Conservation (phyloP, 305 asterid genomes). For the Solanum hybrid region DNA sequence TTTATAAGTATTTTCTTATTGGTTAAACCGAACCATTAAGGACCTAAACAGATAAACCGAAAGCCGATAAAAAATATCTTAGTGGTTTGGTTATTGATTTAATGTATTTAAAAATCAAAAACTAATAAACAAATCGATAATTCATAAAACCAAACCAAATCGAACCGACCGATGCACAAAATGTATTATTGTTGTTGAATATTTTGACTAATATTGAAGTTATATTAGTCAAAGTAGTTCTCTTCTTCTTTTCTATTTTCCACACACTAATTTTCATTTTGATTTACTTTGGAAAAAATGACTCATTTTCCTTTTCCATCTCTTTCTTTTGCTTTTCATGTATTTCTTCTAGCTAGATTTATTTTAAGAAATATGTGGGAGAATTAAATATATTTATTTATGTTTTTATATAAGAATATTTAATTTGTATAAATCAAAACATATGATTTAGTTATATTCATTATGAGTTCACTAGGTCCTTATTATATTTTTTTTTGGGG, state of each 20-base stretch:
- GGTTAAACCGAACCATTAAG: too few species aligned
- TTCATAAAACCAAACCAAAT: too few species aligned
- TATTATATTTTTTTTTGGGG: background rate
- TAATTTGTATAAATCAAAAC: background rate
- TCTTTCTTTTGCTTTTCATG: background rate
- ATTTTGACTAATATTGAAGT: background rate
- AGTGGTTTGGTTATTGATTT: too few species aligned
- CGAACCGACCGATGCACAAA: too few species aligned
- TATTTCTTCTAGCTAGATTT: background rate
- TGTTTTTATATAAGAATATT: background rate
- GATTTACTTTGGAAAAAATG: background rate
- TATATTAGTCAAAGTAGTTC: background rate
- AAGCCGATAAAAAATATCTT: too few species aligned
- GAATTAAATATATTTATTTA: background rate
- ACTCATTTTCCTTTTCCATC: background rate
- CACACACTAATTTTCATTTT: background rate
- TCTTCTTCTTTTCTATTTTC: background rate
- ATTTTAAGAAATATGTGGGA: background rate
- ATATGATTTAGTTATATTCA: background rate
- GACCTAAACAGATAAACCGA: too few species aligned
- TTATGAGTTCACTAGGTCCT: background rate
- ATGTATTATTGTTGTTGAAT: too few species aligned
- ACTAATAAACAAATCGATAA: too few species aligned
- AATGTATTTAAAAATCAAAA: too few species aligned
- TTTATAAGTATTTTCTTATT: too few species aligned